Percentiles rank a stretch among this genome's conserved stretches.
Evolutionary conservation across 2,329 filamentous ascomycete genomes (phyloP).

Genomic region (Aciculosporium take): DNA sequence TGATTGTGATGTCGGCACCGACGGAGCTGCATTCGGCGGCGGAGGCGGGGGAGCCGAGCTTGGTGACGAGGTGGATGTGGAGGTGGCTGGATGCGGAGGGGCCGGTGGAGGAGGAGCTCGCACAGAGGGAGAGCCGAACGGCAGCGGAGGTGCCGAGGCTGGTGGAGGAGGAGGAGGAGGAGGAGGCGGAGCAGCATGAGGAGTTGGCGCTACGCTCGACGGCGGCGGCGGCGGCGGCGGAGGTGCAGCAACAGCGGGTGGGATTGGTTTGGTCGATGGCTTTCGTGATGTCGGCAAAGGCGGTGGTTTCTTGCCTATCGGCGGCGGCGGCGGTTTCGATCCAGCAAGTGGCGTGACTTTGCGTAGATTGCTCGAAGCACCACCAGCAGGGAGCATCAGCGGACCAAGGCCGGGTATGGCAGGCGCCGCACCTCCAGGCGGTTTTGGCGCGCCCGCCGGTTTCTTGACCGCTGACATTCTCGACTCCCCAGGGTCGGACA

Average conservation of each 20-base stretch:
- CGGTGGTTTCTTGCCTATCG: slow-evolving; percentile 61
- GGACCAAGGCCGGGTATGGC: slow-evolving; percentile 36
- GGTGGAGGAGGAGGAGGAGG: slow-evolving; percentile 26
- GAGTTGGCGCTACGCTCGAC: slow-evolving; percentile 22
- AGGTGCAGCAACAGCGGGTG: slow-evolving; percentile 20
- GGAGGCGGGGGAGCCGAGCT: slow-evolving; percentile 17
- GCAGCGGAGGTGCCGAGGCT: slow-evolving; percentile 6
- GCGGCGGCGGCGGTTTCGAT: slow-evolving; percentile 49
- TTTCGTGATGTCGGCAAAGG: slow-evolving; percentile 47
- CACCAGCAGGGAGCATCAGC: slow-evolving; percentile 28
- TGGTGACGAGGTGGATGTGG: slow-evolving; percentile 21
- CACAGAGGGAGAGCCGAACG: slow-evolving; percentile 21
- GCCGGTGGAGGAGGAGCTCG: slow-evolving; percentile 19
- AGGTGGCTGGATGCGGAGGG: slow-evolving; percentile 20
- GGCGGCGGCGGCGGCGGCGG: slow-evolving; percentile 24
- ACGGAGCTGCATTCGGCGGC: slow-evolving; percentile 13
- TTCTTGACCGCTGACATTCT: slow-evolving; percentile 26
- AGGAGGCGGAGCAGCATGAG: slow-evolving; percentile 27
- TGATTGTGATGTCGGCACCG: slow-evolving; percentile 22
- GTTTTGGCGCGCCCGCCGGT: slow-evolving; percentile 43
- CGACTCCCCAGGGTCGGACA: slow-evolving; percentile 55
- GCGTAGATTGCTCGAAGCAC: slow-evolving; percentile 35
- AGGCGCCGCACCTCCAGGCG: slow-evolving; percentile 45
- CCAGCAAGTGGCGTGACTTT: slow-evolving; percentile 34
- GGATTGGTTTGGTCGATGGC: slow-evolving; percentile 27